Evolutionary conservation across 495 filamentous ascomycete species (phyloP), one percentile per base, ranked within the genome.

Genomic region (Terfezia claveryi): DNA sequence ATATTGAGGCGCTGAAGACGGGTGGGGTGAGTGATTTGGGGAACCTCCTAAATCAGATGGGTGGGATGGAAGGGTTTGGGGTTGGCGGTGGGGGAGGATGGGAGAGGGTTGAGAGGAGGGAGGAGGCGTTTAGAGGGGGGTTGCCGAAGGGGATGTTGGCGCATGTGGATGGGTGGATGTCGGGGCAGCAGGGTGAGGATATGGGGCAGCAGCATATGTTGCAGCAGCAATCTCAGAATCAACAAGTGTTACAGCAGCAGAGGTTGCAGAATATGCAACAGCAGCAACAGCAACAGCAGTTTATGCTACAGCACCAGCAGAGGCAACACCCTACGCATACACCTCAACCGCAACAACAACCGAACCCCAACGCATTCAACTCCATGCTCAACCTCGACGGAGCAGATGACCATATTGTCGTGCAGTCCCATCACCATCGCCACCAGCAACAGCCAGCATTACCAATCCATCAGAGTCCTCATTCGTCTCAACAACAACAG

Each of bases 341-440:
- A 20, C 41, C 41, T 4, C 4, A 46, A 14, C 52, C 54, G 58
- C 32, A 53, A 61, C 36, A 61, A 55, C 17, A 20, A 12, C 16
- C 11, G 12, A 32, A 32, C 7, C 44, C 20, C 27, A 17, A 14
- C 2, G 14, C 14, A 14, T 36, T 23, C 50, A 16, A 12, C 16
- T 52, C 50, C 17, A 36, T 14, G 38, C 17, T 11, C 36, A 46
- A 44, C 55, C 41, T 23, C 46, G 17, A 20, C 41, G 17, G 17
- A 14, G 17, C 14, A 14, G 17, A 20, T 4, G 17, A 46, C 41
- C 12, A 4, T 4, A 46, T 46, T 8, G 17, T 14, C 41, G 17
- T 8, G 23, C 55, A 56, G 23, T 44, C 38, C 10, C 55, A 56
- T 11, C 62, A 61, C 10, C 62, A 64, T 6, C 62, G 64, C 20